Evolutionary conservation across 306 rosid species (phyloP), one percentile per base, ranked within the genome.

Genomic region (Vicia faba): DNA sequence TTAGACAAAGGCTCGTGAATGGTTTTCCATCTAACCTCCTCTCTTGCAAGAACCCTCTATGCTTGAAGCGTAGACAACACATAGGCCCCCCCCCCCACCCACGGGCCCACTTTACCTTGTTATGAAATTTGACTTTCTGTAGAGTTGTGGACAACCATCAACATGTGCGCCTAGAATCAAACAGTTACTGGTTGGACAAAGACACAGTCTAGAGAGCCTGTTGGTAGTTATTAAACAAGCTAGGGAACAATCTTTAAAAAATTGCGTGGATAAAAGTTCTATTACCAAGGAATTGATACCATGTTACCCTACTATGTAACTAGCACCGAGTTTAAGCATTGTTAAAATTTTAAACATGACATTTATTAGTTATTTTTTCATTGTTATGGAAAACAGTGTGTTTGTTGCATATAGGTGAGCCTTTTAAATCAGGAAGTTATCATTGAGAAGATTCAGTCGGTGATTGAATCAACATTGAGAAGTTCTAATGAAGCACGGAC

Each of bases 371-470:
- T 69, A 61, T 19, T 71, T 38, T 10, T 69, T 59, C 60, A 10
- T 57, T 75, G 44, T 58, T 49, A 65, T 35, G 35, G 55, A 66
- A 28, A 70, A 60, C 14, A 49, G 7, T 39, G 46, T 9, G 19
- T 58, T 39, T 76, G 18, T 59, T 60, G 49, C 61, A 64, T 78
- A 62, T 81, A 92, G 98, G 98, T 92, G 66, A 89, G 96, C 76
- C 82, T 92, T 76, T 73, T 92, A 76, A 89, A 86, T 66, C 98
- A 92, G 80, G 98, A 92, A 84, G 77, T 83, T 69, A 81, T 92
- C 71, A 81, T 92, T 78, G 96, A 89, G 84, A 87, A 82, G 88
- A 87, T 92, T 83, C 93, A 92, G 77, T 83, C 87, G 0, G 82
- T 84, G 67, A 81, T 92, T 58, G 98, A 92, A 74, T 86, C 86